Base-by-base conservation (phyloP, 2,329 filamentous ascomycete species). In the Aspergillus ruber region DNA sequence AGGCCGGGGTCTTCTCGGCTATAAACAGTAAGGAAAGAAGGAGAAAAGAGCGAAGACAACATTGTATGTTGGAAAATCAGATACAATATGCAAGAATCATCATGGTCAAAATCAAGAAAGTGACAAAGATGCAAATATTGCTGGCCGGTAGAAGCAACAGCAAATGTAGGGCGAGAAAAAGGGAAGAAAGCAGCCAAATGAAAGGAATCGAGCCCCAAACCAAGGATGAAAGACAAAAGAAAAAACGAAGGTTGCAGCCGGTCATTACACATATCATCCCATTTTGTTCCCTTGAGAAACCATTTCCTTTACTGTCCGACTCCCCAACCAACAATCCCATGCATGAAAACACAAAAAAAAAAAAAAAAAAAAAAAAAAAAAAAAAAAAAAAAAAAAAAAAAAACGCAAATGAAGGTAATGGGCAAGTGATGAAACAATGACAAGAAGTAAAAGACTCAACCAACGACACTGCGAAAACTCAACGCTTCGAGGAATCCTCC, bases 401-500 rank as follows among this genome's bases (percentile, higher is more conserved):
- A 2, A 36, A 39, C 10, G 36, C 36, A 39, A 20, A 39, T 39
- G 15, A 20, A 21, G 15, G 36, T 8, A 12, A 9, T 18, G 4
- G 36, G 36, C 36, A 39, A 39, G 17, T 17, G 17, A 36, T 20
- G 10, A 39, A n/a, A 36, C 33, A 13, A 36, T 15, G n/a, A 17
- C 17, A 36, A 15, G n/a, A n/a, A 17, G n/a, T n/a, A 36, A 17
- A 18, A 13, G 15, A 17, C 15, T 61, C 58, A 78, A 29, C 80
- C 81, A 47, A 84, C 85, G 15, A 97, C 90, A 48, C 84, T 84
- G 78, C 94, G 95, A 79, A 90, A 85, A 70, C 90, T 96, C 64
- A 98, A 69, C 47, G 85, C 85, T 73, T 98, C 93, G 56, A 98
- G 74, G 66, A 98, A 98, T 0, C 85, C 88, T 13, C 83, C 82